Conservation (phyloP, 2,329 filamentous ascomycete genomes). For the Cladophialophora exuberans region DNA sequence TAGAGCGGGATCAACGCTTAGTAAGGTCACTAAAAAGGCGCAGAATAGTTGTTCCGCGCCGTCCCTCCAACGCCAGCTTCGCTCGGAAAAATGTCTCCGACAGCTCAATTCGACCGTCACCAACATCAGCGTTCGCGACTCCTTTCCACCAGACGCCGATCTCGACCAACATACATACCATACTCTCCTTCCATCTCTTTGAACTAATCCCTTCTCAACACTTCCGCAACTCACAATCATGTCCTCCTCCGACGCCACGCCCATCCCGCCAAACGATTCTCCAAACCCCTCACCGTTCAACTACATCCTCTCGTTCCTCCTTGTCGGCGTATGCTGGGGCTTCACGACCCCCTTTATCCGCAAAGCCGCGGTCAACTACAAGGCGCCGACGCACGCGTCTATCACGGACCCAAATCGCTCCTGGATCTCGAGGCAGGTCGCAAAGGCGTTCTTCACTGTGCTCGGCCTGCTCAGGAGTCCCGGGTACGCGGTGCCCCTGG, state of each 20-base stretch:
- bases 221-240: constrained; percentile 1
- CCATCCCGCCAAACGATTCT: background rate
- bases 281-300: constrained; percentile 60
- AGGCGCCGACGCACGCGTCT: constrained; percentile 52
- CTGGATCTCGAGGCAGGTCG: constrained; percentile 65
- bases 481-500: constrained; percentile 78
- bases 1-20: too few species aligned
- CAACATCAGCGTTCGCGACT: too few species aligned
- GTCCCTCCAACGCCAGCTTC: too few species aligned
- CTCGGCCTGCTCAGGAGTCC: constrained; percentile 78
- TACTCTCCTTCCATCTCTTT: too few species aligned
- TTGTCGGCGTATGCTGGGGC: constrained; percentile 87
- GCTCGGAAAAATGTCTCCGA: too few species aligned
- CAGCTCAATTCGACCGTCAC: too few species aligned
- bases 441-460: constrained; percentile 72
- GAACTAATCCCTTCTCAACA: too few species aligned
- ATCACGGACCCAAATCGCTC: constrained; percentile 47
- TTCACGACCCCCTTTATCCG: constrained; percentile 93
- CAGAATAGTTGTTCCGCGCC: too few species aligned
- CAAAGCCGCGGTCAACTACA: constrained; percentile 76
- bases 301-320: constrained; percentile 85
- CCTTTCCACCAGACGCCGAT: too few species aligned
- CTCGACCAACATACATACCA: too few species aligned
- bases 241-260: constrained; percentile 6
- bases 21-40: too few species aligned